A percentile compares a stretch with the other conserved stretches of the same genome.
Conservation (phyloP, 2,329 filamentous ascomycete species). For the Xylariales sp. region DNA sequence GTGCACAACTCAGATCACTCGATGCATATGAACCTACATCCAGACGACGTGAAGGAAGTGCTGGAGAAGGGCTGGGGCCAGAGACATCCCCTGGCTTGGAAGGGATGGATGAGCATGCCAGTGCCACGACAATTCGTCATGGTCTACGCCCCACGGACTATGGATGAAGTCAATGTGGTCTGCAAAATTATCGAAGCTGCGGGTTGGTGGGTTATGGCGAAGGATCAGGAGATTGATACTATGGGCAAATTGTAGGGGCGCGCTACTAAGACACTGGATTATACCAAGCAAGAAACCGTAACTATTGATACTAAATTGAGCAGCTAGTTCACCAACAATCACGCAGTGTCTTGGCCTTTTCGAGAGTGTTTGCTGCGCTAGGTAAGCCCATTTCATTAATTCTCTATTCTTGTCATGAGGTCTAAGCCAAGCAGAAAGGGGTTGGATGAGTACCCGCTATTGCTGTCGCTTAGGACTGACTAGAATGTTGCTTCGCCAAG, state of each 20-base stretch:
- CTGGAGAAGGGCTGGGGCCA: constrained; percentile 77
- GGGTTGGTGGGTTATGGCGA: constrained; percentile 58
- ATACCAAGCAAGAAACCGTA: too few species aligned
- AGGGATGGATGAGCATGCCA: constrained; percentile 60
- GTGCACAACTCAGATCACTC: constrained; percentile 72
- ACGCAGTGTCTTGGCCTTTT: too few species aligned
- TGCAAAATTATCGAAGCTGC: constrained; percentile 68
- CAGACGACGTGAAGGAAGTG: constrained; percentile 67
- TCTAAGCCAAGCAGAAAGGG: not conserved
- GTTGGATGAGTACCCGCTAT: too few species aligned
- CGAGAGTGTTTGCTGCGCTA: too few species aligned
- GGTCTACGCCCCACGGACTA: constrained; percentile 71
- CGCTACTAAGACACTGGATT: too few species aligned
- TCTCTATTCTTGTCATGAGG: not conserved
- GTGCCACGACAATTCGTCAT: constrained; percentile 73
- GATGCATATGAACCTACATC: constrained; percentile 76
- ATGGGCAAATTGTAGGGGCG: not conserved
- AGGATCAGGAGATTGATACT: constrained; percentile 35
- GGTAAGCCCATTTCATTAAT: too few species aligned
- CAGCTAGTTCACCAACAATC: too few species aligned
- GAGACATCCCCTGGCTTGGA: constrained; percentile 61
- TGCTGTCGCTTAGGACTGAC: too few species aligned
- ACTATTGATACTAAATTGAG: too few species aligned
- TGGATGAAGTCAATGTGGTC: constrained; percentile 61
- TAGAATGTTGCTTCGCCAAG: too few species aligned